A percentile compares a stretch with the other conserved stretches of the same genome.
Conservation (phyloP, 1,139 yeast genomes). For the Hanseniaspora gamundiae region DNA sequence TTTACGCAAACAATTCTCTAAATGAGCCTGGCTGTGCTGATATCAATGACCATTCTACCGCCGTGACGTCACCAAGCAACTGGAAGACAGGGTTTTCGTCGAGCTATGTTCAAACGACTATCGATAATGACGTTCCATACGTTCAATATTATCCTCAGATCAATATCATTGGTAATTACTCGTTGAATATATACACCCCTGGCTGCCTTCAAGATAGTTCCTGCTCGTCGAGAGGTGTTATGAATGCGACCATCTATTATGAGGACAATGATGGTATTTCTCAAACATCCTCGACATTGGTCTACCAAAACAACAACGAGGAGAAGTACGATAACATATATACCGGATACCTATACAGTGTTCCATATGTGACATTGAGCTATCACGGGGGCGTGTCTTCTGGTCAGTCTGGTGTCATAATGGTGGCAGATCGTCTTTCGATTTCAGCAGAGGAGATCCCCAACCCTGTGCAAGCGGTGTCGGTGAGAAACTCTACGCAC, state of each 20-base stretch:
- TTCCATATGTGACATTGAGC: slow-evolving; percentile 42
- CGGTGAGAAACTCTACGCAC: slow-evolving; percentile 8
- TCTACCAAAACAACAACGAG: slow-evolving; percentile 71
- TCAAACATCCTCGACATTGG: slow-evolving; percentile 25
- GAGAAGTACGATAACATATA: slow-evolving; percentile 72
- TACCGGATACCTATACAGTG: slow-evolving; percentile 53
- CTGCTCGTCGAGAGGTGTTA: slow-evolving; percentile 61
- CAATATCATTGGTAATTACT: slow-evolving; percentile 61
- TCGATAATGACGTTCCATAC: slow-evolving; percentile 20
- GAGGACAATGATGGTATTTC: slow-evolving; percentile 30
- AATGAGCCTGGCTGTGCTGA: slow-evolving; percentile 54
- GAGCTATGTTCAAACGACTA: slow-evolving; percentile 27
- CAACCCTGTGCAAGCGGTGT: slow-evolving; percentile 7
- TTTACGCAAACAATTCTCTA: slow-evolving; percentile 63
- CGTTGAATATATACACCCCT: slow-evolving; percentile 67
- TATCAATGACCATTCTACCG: slow-evolving; percentile 23
- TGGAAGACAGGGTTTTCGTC: slow-evolving; percentile 23
- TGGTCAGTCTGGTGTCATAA: slow-evolving; percentile 13
- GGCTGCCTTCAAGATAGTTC: slow-evolving; percentile 67
- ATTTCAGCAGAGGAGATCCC: slow-evolving; percentile 7
- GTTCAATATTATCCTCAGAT: slow-evolving; percentile 61
- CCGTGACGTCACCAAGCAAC: slow-evolving; percentile 21
- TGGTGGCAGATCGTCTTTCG: slow-evolving; percentile 53
- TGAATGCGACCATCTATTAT: slow-evolving; percentile 56
- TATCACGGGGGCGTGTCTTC: slow-evolving; percentile 21